Base-by-base conservation (phyloP, 2,329 filamentous ascomycete species). In the Davidsoniella australis region DNA sequence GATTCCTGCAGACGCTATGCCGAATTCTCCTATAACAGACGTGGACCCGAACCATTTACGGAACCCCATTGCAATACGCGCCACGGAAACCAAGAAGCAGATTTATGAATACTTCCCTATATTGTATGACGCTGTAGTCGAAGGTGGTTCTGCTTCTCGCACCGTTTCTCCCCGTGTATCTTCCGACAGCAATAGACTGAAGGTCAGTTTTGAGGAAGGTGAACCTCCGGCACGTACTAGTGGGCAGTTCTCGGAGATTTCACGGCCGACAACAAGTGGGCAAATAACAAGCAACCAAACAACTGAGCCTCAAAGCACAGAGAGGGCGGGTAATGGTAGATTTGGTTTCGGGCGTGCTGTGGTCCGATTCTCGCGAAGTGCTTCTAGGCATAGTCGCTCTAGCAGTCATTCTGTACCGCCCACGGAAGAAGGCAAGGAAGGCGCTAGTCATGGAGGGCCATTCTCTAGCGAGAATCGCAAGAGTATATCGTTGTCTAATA, bases 351-450 rank as follows among this genome's bases (percentile, higher is more conserved):
- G 51, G 2, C 43, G 51, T 18, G 51, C 47, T 4, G 51, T 53
- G 26, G 51, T 48, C 9, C 47, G 51, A 18, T 53, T 53, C 20
- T 53, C 51, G 7, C 33, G 51, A 23, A 53, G 51, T 41, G 51
- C 51, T 10, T 53, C 51, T 14, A 37, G 51, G 18, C 51, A 53
- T 17, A 53, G 51, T 43, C 44, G 47, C 5, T 53, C 51, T n/a
- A 53, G 51, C 26, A 53, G 47, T 40, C 51, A 53, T 24, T 49
- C 47, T 26, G 45, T 37, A 12, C 39, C 33, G 4, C 40, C 41
- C 7, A 26, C 6, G 2, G 38, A 48, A 12, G 37, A 41, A 9
- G 44, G 44, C 14, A 37, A 46, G 18, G 44, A 46, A 29, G 36
- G 26, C 9, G 20, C 12, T 12, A 48, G 16, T n/a, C 18, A 37